Percentiles rank a stretch among this genome's conserved stretches.
Evolutionary conservation across 2,329 filamentous ascomycete genomes (phyloP).

Genomic region (Magnaporthiopsis poae): DNA sequence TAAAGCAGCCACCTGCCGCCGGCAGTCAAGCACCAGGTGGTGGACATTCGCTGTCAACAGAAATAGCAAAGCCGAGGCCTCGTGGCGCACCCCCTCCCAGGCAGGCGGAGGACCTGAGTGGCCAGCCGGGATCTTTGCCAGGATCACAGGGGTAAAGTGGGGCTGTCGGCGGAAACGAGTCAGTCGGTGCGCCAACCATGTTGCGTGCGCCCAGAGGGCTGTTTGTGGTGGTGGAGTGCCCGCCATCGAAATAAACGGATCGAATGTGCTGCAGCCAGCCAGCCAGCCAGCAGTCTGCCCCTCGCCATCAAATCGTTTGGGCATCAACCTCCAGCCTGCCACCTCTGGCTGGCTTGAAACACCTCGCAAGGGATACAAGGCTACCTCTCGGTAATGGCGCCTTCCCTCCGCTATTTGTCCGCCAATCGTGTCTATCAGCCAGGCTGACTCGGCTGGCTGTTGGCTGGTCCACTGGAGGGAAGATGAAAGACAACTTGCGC

Average conservation of each 20-base stretch:
- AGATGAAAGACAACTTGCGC: neutral
- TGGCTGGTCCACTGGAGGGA: too few relatives aligned
- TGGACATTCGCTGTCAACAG: neutral
- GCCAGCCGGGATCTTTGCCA: neutral
- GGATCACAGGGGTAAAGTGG: constrained; percentile 5
- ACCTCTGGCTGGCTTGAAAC: neutral
- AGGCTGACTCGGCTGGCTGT: neutral
- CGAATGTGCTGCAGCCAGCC: neutral
- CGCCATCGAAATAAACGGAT: neutral
- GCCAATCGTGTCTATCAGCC: too few relatives aligned
- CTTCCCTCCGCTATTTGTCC: neutral
- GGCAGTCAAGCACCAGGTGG: neutral
- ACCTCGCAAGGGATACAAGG: neutral
- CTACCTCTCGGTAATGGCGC: neutral
- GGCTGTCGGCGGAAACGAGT: neutral
- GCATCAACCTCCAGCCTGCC: neutral
- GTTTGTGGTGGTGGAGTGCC: neutral
- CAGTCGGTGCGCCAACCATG: neutral
- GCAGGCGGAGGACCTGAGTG: neutral
- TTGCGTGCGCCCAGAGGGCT: neutral
- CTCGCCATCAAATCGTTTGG: neutral
- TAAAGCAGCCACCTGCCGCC: neutral
- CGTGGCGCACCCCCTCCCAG: neutral
- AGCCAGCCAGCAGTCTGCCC: neutral
- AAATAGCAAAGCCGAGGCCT: neutral